These are phyloP conservation scores for Fusarium sp. DNA, from an alignment of 2,329 filamentous ascomycete genomes.

Conservation along the genomic window DNA sequence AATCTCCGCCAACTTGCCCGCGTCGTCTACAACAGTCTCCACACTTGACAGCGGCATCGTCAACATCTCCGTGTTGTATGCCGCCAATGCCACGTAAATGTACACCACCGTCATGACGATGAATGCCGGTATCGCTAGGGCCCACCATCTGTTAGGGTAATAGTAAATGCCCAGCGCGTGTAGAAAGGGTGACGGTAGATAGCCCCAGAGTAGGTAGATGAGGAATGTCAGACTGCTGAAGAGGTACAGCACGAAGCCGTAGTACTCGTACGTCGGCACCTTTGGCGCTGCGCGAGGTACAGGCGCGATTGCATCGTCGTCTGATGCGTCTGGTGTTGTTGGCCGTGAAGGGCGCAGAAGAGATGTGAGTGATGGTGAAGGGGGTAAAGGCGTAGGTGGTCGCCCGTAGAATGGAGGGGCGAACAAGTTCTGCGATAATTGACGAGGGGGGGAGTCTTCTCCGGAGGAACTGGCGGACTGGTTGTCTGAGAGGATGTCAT, in stretches of 20 bases:
- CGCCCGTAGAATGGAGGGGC: constrained; percentile 96
- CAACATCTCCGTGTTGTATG: constrained; percentile 91
- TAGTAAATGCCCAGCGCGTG: constrained; percentile 96
- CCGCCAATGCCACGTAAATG: constrained; percentile 92
- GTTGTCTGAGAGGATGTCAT: constrained; percentile 56
- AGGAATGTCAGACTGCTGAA: constrained; percentile 87
- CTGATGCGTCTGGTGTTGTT: constrained; percentile 91
- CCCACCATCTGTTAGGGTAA: constrained; percentile 99
- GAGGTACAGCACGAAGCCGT: constrained; percentile 97
- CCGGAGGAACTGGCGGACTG: constrained; percentile 54
- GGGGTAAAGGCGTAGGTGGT: constrained; percentile 93
- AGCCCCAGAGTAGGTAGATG: constrained; percentile 84
- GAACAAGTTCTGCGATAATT: constrained; percentile 69
- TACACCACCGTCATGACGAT: constrained; percentile 90
- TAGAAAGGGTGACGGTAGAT: constrained; percentile 91
- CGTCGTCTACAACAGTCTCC: constrained; percentile 93
- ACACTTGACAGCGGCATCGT: constrained; percentile 85
- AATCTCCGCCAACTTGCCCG: constrained; percentile 86
- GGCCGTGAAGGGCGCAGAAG: constrained; percentile 92
- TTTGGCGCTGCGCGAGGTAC: constrained; percentile 90
- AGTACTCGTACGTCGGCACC: constrained; percentile 99
- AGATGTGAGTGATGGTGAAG: constrained; percentile 92
- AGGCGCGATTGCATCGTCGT: constrained; percentile 88
- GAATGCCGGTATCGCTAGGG: constrained; percentile 90
- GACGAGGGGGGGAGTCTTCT: constrained; percentile 60